phyloP scores from a whole-genome alignment of 257 asterid genomes.

The Scutellaria galericulata region DNA sequence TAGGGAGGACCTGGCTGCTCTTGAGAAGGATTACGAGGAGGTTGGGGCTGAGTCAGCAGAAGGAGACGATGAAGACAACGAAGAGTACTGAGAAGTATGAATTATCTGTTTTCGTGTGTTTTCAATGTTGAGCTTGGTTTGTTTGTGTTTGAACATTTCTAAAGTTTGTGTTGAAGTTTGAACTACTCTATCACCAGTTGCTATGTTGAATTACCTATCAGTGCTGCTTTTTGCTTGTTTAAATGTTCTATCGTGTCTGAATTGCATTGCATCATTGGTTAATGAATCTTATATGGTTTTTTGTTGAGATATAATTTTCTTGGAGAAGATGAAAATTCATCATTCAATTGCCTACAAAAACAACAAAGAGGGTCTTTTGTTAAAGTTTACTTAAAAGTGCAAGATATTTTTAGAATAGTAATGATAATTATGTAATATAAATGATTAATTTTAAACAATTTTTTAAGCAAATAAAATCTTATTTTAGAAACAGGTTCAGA shows the following conservation, averaged over 20 bases:
- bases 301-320: no score
- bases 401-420: no score
- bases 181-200: not conserved
- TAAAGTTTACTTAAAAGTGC: no score
- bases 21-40: conserved; percentile 59
- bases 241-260: not conserved
- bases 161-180: conserved; percentile 23
- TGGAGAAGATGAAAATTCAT: no score
- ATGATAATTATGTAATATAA: no score
- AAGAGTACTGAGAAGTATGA: conserved; percentile 37
- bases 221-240: not conserved
- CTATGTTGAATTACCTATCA: not conserved
- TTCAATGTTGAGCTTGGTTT: not conserved
- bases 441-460: no score
- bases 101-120: conserved; percentile 16
- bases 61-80: conserved; percentile 54
- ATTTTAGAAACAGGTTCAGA: no score
- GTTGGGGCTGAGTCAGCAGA: conserved; percentile 59
- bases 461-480: no score
- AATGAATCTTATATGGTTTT: no score
- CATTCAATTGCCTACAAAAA: no score
- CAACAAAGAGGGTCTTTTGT: no score
- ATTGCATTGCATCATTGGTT: no score
- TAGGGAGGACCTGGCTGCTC: conserved; percentile 65
- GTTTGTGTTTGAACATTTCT: not conserved